These are phyloP conservation scores for Rubus idaeus DNA, from an alignment of 306 rosid genomes.

Conservation along the genomic window DNA sequence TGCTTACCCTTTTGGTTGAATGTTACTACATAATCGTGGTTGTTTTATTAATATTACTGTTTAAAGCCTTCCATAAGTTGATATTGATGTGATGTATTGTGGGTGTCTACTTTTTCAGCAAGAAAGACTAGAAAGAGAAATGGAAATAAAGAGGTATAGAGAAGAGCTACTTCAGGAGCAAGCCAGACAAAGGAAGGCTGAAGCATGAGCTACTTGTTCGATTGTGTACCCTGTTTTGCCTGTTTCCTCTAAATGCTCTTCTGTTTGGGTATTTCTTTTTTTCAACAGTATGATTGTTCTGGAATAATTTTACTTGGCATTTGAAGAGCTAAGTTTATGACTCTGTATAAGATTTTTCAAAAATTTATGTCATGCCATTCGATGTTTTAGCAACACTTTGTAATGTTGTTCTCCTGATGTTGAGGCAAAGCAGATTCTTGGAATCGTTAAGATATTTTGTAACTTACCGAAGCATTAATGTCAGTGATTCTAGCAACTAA, in stretches of 20 bases:
- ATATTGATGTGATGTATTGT: background rate
- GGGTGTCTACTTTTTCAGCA: slow-evolving; percentile 37
- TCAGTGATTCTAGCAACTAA: background rate
- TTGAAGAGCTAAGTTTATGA: slow-evolving; percentile 1
- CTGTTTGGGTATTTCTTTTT: slow-evolving; percentile 1
- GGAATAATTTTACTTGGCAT: slow-evolving; percentile 21
- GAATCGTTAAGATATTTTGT: background rate
- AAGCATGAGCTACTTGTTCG: slow-evolving; percentile 36
- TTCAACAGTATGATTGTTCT: slow-evolving; percentile 5
- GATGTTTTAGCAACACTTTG: background rate
- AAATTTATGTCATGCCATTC: background rate
- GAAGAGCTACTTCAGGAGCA: slow-evolving; percentile 66
- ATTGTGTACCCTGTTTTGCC: slow-evolving; percentile 18
- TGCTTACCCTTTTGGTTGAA: background rate
- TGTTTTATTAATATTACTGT: background rate
- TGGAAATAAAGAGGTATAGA: slow-evolving; percentile 80
- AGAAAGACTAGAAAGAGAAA: slow-evolving; percentile 80
- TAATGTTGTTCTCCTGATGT: background rate
- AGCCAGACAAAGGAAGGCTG: slow-evolving; percentile 54
- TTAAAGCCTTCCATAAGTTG: background rate
- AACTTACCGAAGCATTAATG: background rate
- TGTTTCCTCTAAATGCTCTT: slow-evolving; percentile 24
- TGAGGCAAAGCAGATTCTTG: background rate
- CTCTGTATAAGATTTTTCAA: background rate
- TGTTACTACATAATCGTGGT: background rate